Evolutionary conservation across 768 basidiomycete species (phyloP).

Genomic region (Porphyrellus cyaneotinctus): DNA sequence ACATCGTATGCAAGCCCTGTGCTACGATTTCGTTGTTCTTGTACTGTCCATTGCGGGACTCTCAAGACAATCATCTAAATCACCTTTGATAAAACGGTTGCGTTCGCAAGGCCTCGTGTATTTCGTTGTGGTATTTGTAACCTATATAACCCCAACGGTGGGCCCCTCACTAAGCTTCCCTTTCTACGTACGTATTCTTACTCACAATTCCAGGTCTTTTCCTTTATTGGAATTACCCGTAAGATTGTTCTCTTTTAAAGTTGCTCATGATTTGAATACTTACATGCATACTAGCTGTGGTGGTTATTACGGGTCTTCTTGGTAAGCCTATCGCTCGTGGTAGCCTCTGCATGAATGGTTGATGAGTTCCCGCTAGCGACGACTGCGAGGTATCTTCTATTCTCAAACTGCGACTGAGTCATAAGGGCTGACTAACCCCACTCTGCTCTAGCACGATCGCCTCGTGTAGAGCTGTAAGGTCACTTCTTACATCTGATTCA

Average conservation of each 20-base stretch:
- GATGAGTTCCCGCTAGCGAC: constrained; percentile 9
- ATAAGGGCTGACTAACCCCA: neutral
- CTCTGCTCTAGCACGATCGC: constrained; percentile 11
- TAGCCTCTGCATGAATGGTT: neutral
- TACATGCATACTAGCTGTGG: constrained; percentile 8
- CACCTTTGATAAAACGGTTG: constrained; percentile 15
- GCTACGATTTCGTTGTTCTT: too few relatives aligned
- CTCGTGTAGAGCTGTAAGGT: too few relatives aligned
- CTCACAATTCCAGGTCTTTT: constrained; percentile 9
- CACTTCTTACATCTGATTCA: neutral
- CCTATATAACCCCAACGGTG: constrained; percentile 17
- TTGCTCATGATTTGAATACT: neutral
- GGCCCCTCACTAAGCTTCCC: too few relatives aligned
- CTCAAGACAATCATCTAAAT: constrained; percentile 12
- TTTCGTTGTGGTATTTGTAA: constrained; percentile 15
- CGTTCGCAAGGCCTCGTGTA: constrained; percentile 20
- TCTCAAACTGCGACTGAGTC: too few relatives aligned
- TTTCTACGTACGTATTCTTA: too few relatives aligned
- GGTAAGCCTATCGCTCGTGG: constrained; percentile 12
- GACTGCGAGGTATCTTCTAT: constrained; percentile 11
- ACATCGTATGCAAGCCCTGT: too few relatives aligned
- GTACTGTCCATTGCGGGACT: too few relatives aligned
- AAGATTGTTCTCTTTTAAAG: neutral
- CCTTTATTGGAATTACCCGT: constrained; percentile 2
- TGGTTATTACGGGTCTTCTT: neutral